Conservation (phyloP, 257 asterid species). For the Lycium ferocissimum region DNA sequence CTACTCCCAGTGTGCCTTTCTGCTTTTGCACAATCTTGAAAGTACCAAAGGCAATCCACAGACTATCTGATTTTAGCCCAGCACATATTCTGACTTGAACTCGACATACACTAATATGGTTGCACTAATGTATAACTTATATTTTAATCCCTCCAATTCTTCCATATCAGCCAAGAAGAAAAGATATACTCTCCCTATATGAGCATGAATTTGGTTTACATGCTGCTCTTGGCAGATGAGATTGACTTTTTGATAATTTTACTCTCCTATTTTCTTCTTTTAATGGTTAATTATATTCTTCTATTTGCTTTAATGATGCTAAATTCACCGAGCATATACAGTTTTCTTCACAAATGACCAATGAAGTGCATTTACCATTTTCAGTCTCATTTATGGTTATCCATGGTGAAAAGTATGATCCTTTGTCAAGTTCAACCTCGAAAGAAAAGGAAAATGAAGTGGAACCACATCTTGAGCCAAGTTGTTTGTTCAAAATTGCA, state of each 20-base stretch:
- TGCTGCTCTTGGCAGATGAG: neutral
- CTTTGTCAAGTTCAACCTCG: neutral
- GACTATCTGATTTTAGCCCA: neutral
- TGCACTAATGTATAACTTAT: neutral
- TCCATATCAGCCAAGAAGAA: neutral
- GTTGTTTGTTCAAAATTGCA: neutral
- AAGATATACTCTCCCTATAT: neutral
- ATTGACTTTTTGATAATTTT: neutral
- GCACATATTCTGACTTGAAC: neutral
- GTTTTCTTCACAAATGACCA: neutral
- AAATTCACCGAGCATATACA: neutral
- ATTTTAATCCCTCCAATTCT: neutral
- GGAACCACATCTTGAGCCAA: neutral
- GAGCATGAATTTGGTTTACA: neutral
- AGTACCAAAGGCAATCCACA: neutral
- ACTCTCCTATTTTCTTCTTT: neutral
- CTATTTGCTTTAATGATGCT: neutral
- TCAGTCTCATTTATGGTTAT: neutral
- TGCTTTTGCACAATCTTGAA: neutral
- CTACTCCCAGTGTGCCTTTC: neutral
- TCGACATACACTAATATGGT: neutral
- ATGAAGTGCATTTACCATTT: neutral
- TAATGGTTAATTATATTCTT: neutral
- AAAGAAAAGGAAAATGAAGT: neutral
- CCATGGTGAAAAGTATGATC: neutral